Base-by-base conservation (phyloP, 2,329 filamentous ascomycete genomes). In the Pseudonectria foliicola region DNA sequence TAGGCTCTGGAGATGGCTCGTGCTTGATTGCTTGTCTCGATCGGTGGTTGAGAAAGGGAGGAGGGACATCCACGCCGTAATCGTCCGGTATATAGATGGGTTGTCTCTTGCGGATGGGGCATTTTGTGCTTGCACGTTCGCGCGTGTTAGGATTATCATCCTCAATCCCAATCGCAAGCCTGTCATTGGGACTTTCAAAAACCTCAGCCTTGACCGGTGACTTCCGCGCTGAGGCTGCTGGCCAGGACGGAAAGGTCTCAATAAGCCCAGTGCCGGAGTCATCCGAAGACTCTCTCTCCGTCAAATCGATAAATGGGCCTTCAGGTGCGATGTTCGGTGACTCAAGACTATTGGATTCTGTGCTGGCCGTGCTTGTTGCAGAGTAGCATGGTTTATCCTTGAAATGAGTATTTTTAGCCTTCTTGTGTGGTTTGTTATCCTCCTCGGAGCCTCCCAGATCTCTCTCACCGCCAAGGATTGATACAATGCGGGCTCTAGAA, bases 381-480 rank as follows among this genome's bases (percentile, higher is more conserved):
- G 15, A 8, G 13, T 6, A 13, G 13, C 13, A 4, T 4, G 30
- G 10, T 13, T 35, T n/a, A 25, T 12, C 25, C 15, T 29, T 5
- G 13, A 4, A 6, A 7, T n/a, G 27, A 25, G 12, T 4, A 12
- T 6, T 25, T 21, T 32, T 32, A 7, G 21, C 11, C 11, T 12
- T 25, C 18, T 25, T 25, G 13, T 12, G 13, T 4, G 30, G 18
- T 10, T n/a, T 32, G 7, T 3, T 14, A 14, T 10, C 8, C 6
- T 21, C 18, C 18, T 36, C 31, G 6, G 39, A 31, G 6, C 25
- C 27, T 26, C 38, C 44, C 21, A 26, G 18, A 16, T 37, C 31
- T 7, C 29, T 29, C n/a, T 43, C 29, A 11, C 32, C 43, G 10
- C 34, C 29, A 12, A 18, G 24, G 26, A 13, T 23, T 13, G 13